Conservation (phyloP, 345 rosid genomes). For the Cochlearia excelsa region DNA sequence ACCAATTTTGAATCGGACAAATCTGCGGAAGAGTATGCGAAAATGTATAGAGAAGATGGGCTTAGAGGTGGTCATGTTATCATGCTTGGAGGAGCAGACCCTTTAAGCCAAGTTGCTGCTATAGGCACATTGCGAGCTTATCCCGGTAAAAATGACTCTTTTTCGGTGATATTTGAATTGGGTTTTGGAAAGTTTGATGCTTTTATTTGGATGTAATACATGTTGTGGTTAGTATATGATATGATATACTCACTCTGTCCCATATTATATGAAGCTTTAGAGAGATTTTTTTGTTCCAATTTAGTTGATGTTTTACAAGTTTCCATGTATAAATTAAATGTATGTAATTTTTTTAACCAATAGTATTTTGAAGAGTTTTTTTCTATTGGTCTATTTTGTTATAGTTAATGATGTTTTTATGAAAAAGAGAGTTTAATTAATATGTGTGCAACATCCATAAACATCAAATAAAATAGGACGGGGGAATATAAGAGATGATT, state of each 20-base stretch:
- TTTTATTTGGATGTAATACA: conserved; percentile 1
- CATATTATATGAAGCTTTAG: too few relatives aligned
- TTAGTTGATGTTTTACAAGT: too few relatives aligned
- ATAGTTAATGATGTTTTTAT: too few relatives aligned
- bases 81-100: conserved; percentile 86
- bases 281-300: too few relatives aligned
- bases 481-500: too few relatives aligned
- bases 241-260: conserved; percentile 3
- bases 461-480: too few relatives aligned
- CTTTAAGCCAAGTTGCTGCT: conserved; percentile 80
- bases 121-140: conserved; percentile 72
- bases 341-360: too few relatives aligned
- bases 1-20: conserved; percentile 85
- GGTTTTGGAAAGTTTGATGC: conserved; percentile 12
- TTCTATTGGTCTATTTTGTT: too few relatives aligned
- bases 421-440: too few relatives aligned
- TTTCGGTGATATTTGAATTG: conserved; percentile 8
- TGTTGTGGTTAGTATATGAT: conserved; percentile 36
- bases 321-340: too few relatives aligned
- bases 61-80: conserved; percentile 87
- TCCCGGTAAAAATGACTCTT: conserved; percentile 54
- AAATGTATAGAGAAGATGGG: conserved; percentile 66
- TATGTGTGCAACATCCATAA: too few relatives aligned
- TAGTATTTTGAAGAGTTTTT: too few relatives aligned
- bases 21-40: conserved; percentile 76